Conservation (phyloP, 495 filamentous ascomycete species). For the Copromyces sp. region DNA sequence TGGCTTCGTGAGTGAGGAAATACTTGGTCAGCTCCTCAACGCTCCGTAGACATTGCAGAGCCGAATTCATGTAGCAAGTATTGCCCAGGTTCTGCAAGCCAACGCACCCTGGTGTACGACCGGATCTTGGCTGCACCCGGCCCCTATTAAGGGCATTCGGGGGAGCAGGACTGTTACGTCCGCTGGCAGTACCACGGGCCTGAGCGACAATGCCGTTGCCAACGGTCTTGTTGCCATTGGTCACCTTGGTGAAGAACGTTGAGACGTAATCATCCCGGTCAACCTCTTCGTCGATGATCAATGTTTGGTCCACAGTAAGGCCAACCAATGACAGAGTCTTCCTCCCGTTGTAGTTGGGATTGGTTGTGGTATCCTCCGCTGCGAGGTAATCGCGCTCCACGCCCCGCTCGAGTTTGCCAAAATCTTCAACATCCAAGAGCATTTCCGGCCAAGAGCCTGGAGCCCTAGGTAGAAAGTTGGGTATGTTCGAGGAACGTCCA, state of each 20-base stretch:
- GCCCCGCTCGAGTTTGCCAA: slow-evolving; percentile 55
- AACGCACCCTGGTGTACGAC: slow-evolving; percentile 58
- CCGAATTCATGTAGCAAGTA: slow-evolving; percentile 98
- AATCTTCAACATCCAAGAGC: slow-evolving; percentile 60
- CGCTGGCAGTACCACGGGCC: slow-evolving; percentile 30
- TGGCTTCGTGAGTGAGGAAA: slow-evolving; percentile 66
- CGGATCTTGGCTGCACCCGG: slow-evolving; percentile 47
- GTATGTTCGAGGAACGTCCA: slow-evolving; percentile 11
- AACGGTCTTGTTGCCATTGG: slow-evolving; percentile 20
- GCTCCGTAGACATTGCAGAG: slow-evolving; percentile 82
- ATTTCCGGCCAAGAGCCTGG: slow-evolving; percentile 53
- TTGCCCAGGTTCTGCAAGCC: slow-evolving; percentile 88
- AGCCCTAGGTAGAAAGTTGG: slow-evolving; percentile 13
- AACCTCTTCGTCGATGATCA: slow-evolving; percentile 73
- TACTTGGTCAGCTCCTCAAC: slow-evolving; percentile 87
- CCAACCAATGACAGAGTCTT: slow-evolving; percentile 53
- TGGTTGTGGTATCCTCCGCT: slow-evolving; percentile 59
- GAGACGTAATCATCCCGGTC: slow-evolving; percentile 55
- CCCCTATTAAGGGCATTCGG: slow-evolving; percentile 52
- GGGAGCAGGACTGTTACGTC: slow-evolving; percentile 56
- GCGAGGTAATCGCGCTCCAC: slow-evolving; percentile 61
- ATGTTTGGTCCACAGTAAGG: slow-evolving; percentile 53
- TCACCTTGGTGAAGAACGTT: slow-evolving; percentile 18
- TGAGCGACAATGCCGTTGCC: slow-evolving; percentile 21
- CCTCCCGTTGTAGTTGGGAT: slow-evolving; percentile 67